These are phyloP conservation scores for Neurospora sp. DNA, from an alignment of 495 filamentous ascomycete genomes.

Conservation along the genomic window DNA sequence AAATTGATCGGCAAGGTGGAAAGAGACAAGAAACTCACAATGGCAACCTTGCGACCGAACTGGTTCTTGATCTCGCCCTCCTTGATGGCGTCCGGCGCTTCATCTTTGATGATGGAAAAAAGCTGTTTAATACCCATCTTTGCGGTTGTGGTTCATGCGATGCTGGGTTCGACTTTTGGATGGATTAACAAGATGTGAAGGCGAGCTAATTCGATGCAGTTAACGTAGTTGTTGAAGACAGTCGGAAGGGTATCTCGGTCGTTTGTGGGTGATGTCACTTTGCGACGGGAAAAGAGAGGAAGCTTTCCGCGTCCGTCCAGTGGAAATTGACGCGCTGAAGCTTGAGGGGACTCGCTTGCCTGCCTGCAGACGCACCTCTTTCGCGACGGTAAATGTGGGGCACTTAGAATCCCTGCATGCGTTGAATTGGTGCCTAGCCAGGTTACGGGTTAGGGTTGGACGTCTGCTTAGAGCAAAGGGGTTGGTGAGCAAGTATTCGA, in stretches of 20 bases:
- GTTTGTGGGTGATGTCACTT: neutral
- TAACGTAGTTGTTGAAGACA: no score
- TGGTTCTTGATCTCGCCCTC: conserved; percentile 96
- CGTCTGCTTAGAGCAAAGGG: neutral
- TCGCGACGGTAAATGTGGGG: neutral
- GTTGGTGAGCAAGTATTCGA: neutral
- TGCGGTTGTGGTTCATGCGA: neutral
- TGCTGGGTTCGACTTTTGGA: neutral
- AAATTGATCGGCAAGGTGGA: neutral
- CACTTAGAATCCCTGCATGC: neutral
- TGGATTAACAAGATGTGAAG: no score
- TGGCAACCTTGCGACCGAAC: conserved; percentile 93
- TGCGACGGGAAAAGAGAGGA: neutral
- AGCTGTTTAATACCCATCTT: conserved; percentile 90
- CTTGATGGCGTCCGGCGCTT: conserved; percentile 89
- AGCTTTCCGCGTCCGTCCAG: neutral
- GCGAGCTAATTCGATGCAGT: no score
- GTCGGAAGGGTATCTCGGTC: neutral
- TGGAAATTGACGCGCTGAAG: neutral
- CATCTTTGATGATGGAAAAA: conserved; percentile 78
- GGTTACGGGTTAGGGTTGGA: neutral
- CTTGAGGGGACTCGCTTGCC: neutral
- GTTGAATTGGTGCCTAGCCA: neutral
- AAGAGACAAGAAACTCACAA: conserved; percentile 47
- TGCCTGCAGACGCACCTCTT: neutral